These are phyloP conservation scores for Sequoia sempervirens DNA, from an alignment of 75 land plant genomes.

Conservation along the genomic window DNA sequence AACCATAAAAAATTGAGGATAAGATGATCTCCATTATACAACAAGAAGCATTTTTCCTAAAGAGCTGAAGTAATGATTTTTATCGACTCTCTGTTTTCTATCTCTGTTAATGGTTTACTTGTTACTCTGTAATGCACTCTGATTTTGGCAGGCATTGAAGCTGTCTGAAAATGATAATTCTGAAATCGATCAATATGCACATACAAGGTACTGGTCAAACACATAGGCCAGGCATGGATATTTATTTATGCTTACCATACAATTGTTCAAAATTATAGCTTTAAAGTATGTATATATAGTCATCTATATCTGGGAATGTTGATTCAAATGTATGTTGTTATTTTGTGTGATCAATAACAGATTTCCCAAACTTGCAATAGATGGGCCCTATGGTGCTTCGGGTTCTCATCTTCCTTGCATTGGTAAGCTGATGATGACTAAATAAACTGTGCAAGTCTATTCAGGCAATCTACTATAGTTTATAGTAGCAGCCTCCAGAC, in stretches of 20 bases:
- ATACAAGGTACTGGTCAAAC: no score
- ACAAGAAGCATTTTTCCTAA: no score
- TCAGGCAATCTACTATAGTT: neutral
- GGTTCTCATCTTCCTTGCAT: no score
- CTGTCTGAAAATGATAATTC: no score
- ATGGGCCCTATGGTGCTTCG: slow-evolving; percentile 18
- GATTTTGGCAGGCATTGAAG: no score
- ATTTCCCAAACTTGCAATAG: slow-evolving; percentile 18
- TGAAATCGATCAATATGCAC: no score
- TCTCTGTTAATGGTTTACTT: neutral
- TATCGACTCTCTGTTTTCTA: neutral
- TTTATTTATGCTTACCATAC: neutral
- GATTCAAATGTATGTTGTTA: neutral
- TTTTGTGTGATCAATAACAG: neutral
- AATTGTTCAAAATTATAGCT: neutral
- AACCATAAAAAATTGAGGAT: no score
- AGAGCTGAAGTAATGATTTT: no score
- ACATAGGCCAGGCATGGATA: no score
- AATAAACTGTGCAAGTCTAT: neutral
- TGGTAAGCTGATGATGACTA: no score
- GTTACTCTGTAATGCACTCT: no score
- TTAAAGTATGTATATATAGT: neutral
- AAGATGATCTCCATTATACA: no score
- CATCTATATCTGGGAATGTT: neutral
- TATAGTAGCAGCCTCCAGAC: neutral